Evolutionary conservation across 1,284 basidiomycete genomes (phyloP).

Genomic region (Sporisorium reilianum): DNA sequence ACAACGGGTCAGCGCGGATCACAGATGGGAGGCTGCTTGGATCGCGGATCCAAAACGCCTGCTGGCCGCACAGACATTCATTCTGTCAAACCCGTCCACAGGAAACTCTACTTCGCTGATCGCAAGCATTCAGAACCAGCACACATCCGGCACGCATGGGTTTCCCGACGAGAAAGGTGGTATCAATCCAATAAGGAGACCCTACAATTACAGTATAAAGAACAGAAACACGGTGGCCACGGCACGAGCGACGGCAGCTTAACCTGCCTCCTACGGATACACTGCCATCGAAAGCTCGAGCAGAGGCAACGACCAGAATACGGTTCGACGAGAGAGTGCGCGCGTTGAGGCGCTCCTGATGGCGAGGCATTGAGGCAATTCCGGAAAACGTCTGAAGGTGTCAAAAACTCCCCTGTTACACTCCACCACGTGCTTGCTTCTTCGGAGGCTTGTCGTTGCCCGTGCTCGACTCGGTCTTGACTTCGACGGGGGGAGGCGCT

Average conservation of each 20-base stretch:
- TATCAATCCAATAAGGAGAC: slow-evolving; percentile 6
- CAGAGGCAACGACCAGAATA: not conserved
- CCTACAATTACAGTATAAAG: slow-evolving; percentile 4
- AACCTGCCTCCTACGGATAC: slow-evolving; percentile 3
- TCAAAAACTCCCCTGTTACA: slow-evolving; percentile 6
- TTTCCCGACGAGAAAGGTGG: not conserved
- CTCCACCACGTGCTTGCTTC: slow-evolving; percentile 40
- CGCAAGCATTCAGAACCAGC: not conserved
- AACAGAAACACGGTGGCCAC: not conserved
- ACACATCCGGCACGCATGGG: not conserved
- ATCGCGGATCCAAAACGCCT: not conserved
- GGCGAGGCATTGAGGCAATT: not conserved
- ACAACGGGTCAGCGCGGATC: not conserved
- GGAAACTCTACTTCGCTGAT: too few species aligned
- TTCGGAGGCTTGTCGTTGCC: slow-evolving; percentile 39
- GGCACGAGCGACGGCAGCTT: not conserved
- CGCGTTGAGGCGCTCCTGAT: slow-evolving; percentile 5
- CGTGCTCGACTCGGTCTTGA: slow-evolving; percentile 24
- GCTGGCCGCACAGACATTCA: not conserved
- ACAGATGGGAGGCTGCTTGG: not conserved
- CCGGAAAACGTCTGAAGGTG: not conserved
- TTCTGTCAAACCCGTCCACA: too few species aligned
- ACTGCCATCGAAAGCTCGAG: not conserved
- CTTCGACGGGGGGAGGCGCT: slow-evolving; percentile 20
- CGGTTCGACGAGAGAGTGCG: not conserved